phyloP scores from a whole-genome alignment of 139 green algal species.

The Tetradesmus lagerheimii region DNA sequence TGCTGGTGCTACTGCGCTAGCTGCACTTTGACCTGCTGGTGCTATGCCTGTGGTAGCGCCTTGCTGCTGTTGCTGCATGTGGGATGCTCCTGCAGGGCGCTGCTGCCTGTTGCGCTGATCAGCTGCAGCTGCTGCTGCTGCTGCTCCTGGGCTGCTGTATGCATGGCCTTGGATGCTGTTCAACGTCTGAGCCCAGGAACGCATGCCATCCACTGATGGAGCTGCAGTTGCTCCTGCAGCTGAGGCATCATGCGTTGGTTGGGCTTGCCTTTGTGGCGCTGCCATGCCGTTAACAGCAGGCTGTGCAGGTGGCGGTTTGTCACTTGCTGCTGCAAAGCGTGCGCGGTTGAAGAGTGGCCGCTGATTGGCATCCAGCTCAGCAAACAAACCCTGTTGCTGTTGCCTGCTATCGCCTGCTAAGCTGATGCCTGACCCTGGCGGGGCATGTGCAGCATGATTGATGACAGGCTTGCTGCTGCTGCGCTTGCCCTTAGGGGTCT shows the following conservation, averaged over 20 bases:
- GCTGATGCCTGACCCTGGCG: constrained; percentile 26
- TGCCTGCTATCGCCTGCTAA: background rate
- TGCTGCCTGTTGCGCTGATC: background rate
- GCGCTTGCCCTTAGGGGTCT: background rate
- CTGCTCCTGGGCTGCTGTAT: constrained; percentile 36
- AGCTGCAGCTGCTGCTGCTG: constrained; percentile 11
- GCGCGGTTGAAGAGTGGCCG: constrained; percentile 6
- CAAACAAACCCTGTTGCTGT: constrained; percentile 10
- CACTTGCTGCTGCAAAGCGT: constrained; percentile 23
- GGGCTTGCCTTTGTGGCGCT: background rate
- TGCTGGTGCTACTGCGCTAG: background rate
- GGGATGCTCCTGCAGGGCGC: background rate
- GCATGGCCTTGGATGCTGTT: constrained; percentile 35
- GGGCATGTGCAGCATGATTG: constrained; percentile 27
- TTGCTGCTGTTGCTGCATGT: constrained; percentile 17
- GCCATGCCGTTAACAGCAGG: background rate
- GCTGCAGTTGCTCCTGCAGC: background rate
- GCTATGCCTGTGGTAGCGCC: background rate
- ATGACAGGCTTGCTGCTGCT: background rate
- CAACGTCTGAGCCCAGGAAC: constrained; percentile 25
- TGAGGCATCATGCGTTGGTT: background rate
- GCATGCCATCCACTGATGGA: constrained; percentile 3
- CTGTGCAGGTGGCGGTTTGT: background rate
- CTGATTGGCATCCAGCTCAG: constrained; percentile 45
- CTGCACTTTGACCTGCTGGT: background rate